phyloP scores from a whole-genome alignment of 129 eudicot species.

The Helichrysum umbraculigerum region DNA sequence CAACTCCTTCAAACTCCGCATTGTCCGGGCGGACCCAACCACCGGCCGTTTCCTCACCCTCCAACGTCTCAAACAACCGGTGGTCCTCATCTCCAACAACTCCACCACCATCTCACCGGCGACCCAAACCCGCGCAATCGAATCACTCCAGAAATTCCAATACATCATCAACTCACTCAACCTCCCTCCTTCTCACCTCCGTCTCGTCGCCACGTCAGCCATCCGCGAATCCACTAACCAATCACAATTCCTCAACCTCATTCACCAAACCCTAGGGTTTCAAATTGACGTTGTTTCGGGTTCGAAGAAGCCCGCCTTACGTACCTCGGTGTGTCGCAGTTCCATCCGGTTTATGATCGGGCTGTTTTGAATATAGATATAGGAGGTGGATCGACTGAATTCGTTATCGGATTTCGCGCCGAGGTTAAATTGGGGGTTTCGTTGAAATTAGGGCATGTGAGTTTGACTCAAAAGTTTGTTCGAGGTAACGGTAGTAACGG shows the following conservation, averaged over 20 bases:
- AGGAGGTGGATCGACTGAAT: conserved; percentile 93
- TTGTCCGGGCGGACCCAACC: conserved; percentile 57
- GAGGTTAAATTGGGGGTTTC: conserved; percentile 46
- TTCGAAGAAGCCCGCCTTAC: conserved; percentile 64
- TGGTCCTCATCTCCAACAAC: conserved; percentile 52
- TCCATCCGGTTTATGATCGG: conserved; percentile 42
- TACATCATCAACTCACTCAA: conserved; percentile 41
- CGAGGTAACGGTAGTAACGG: background rate
- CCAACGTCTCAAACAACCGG: conserved; percentile 59
- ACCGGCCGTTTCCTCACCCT: conserved; percentile 68
- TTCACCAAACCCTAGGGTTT: conserved; percentile 49
- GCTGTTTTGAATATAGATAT: conserved; percentile 66
- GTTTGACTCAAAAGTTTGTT: conserved; percentile 48
- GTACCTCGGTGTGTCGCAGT: conserved; percentile 68
- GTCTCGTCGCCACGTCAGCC: conserved; percentile 90
- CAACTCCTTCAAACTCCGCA: conserved; percentile 79
- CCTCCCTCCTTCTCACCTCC: conserved; percentile 47
- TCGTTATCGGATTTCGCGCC: conserved; percentile 53
- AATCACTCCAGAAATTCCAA: conserved; percentile 54
- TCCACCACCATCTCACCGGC: conserved; percentile 46
- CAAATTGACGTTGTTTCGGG: conserved; percentile 54
- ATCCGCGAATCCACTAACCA: conserved; percentile 69
- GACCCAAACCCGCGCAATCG: conserved; percentile 48
- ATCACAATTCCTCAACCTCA: conserved; percentile 30
- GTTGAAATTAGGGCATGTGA: conserved; percentile 69